A percentile compares a stretch with the other conserved stretches of the same genome.
Evolutionary conservation across 345 rosid species (phyloP).

Genomic region (Lepidium aucheri): DNA sequence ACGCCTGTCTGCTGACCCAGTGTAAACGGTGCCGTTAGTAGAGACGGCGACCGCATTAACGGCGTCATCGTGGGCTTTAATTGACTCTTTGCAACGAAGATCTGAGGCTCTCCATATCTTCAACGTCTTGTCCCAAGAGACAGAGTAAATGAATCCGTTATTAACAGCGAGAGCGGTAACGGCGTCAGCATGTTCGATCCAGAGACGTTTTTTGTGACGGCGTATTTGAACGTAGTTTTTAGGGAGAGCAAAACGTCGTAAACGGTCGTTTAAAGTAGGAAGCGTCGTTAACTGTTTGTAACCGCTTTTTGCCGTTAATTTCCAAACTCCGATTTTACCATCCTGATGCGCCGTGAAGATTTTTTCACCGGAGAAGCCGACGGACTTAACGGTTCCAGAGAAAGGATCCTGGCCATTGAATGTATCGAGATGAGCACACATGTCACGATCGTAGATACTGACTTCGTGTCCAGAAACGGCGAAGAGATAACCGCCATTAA

Average conservation of each 20-base stretch:
- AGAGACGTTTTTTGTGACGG: conserved; percentile 61
- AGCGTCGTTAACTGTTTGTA: conserved; percentile 48
- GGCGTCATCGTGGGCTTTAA: conserved; percentile 79
- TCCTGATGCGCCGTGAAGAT: conserved; percentile 83
- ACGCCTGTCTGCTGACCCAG: conserved; percentile 77
- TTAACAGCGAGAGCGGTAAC: conserved; percentile 63
- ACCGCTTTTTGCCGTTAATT: conserved; percentile 29
- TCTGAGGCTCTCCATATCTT: conserved; percentile 72
- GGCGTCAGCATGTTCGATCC: conserved; percentile 94
- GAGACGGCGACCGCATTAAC: conserved; percentile 71
- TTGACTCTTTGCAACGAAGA: conserved; percentile 66
- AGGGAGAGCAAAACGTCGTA: conserved; percentile 65
- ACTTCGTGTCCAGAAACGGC: conserved; percentile 58
- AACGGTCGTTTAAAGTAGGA: conserved; percentile 69
- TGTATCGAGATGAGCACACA: conserved; percentile 33
- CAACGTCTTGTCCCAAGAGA: conserved; percentile 80
- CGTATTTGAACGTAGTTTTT: conserved; percentile 74
- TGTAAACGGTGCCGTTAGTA: conserved; percentile 58
- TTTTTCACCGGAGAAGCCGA: conserved; percentile 47
- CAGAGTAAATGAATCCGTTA: conserved; percentile 58
- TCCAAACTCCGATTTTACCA: conserved; percentile 84
- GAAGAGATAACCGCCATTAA: conserved; percentile 45
- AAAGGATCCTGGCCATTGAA: conserved; percentile 44
- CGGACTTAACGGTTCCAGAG: conserved; percentile 65
- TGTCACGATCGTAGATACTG: conserved; percentile 52